Evolutionary conservation across 768 basidiomycete species (phyloP), one percentile per base, ranked within the genome.

Genomic region (Amanita phalloides): DNA sequence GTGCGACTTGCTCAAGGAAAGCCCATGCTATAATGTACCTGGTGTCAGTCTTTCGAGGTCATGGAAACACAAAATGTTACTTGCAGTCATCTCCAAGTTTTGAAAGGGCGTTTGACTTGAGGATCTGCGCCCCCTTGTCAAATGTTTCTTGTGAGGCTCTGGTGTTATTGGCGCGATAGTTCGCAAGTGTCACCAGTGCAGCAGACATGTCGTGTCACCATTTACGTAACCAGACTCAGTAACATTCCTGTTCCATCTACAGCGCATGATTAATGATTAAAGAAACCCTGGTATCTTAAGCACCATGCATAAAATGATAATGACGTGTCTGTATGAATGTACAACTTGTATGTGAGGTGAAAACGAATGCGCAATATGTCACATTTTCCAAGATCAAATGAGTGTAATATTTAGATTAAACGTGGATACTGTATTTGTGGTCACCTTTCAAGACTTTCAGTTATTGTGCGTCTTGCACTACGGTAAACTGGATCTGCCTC

Each of bases 1-100:
- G 65, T 2, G 81, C 75, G 2, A 92, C 71, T 59, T 92, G 89
- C 60, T 95, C 93, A 6, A 90, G 65, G 55, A 88, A 82, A 9
- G 76, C 74, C 89, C 88, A 92, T 28, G 74, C 91, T 91, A 58
- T 41, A 54, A n/a, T 4, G 38, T 8, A 30, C 25, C 1, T 32
- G 32, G 9, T 11, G 35, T 38, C 5, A 37, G 21, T 13, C 23
- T 44, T 13, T 9, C 36, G 25, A 14, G 10, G 21, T 38, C 47
- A 49, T 6, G 13, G 26, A 39, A 37, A 10, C 17, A 11, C 13
- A 9, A 6, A 30, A 13, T 11, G 7, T 26, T 17, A 54, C 68
- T 48, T 53, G 82, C 84, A 71, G 55, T 86, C 80, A 53, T 84
- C 78, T 3, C 77, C 79, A 25, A 77, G 64, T 44, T 72, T 75